Evolutionary conservation across 805 yeast genomes (phyloP).

Genomic region (Yamadazyma sp.): DNA sequence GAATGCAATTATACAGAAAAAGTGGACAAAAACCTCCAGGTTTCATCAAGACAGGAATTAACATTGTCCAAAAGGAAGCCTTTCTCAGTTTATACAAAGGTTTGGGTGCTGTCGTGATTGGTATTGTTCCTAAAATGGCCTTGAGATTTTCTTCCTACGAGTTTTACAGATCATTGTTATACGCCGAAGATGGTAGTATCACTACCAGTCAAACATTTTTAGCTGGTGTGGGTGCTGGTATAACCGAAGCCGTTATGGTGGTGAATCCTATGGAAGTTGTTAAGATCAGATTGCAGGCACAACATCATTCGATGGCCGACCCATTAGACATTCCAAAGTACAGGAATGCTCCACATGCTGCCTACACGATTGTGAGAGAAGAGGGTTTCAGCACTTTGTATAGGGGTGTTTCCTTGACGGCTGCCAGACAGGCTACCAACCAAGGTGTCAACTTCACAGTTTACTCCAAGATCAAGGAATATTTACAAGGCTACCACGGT

Average conservation of each 20-base stretch:
- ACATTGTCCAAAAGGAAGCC: slow-evolving; percentile 77
- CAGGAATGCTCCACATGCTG: slow-evolving; percentile 90
- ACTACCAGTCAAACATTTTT: slow-evolving; percentile 74
- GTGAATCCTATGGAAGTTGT: slow-evolving; percentile 98
- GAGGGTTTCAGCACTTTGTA: slow-evolving; percentile 89
- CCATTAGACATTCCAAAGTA: slow-evolving; percentile 81
- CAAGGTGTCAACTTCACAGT: slow-evolving; percentile 98
- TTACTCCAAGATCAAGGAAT: slow-evolving; percentile 79
- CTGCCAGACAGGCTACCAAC: slow-evolving; percentile 96
- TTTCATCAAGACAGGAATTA: slow-evolving; percentile 75
- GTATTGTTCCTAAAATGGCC: slow-evolving; percentile 98
- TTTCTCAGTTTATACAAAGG: slow-evolving; percentile 90
- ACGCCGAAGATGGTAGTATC: slow-evolving; percentile 62
- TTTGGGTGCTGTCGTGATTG: slow-evolving; percentile 93
- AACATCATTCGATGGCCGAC: slow-evolving; percentile 84
- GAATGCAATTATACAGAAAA: slow-evolving; percentile 89
- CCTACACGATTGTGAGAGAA: slow-evolving; percentile 77
- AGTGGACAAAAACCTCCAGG: slow-evolving; percentile 81
- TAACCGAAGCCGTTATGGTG: slow-evolving; percentile 90
- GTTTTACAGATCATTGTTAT: slow-evolving; percentile 70
- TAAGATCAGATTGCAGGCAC: slow-evolving; percentile 94
- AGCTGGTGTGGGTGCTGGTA: slow-evolving; percentile 97
- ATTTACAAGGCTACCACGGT: slow-evolving; percentile 60
- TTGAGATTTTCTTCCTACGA: slow-evolving; percentile 94
- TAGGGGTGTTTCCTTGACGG: slow-evolving; percentile 93